Evolutionary conservation across 495 filamentous ascomycete species (phyloP).

Genomic region (Tirmania nivea): DNA sequence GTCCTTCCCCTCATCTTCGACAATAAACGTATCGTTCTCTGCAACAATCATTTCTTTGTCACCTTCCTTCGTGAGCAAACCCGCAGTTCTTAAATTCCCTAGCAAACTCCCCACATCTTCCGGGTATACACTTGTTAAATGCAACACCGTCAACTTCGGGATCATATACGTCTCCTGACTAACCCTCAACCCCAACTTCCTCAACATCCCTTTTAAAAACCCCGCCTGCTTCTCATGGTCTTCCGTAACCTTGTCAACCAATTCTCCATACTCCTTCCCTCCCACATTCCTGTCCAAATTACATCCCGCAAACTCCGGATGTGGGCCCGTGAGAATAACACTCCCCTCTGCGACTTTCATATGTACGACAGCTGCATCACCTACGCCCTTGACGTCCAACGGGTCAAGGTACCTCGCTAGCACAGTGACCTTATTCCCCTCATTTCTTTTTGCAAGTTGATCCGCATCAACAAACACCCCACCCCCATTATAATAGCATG

Average conservation of each 20-base stretch:
- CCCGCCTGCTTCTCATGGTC: constrained; percentile 48
- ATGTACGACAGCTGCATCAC: constrained; percentile 66
- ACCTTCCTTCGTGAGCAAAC: constrained; percentile 44
- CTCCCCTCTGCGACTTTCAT: constrained; percentile 70
- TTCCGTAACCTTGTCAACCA: constrained; percentile 44
- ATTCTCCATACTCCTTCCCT: constrained; percentile 39
- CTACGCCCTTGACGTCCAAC: constrained; percentile 49
- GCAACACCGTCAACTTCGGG: constrained; percentile 66
- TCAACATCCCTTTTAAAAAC: constrained; percentile 64
- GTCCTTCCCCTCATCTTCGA: constrained; percentile 29
- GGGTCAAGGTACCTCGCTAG: constrained; percentile 59
- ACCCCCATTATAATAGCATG: constrained; percentile 82
- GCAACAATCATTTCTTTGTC: constrained; percentile 57
- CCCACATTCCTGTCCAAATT: constrained; percentile 47
- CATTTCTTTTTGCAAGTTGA: constrained; percentile 18
- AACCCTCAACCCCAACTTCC: constrained; percentile 63
- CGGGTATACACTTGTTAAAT: constrained; percentile 52
- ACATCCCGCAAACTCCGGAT: constrained; percentile 81
- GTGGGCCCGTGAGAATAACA: constrained; percentile 64
- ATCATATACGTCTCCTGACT: constrained; percentile 44
- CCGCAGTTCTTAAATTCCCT: constrained; percentile 30
- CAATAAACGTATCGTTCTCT: constrained; percentile 65
- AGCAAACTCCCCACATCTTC: constrained; percentile 45
- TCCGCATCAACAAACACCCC: constrained; percentile 79
- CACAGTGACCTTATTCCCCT: constrained; percentile 46